Percentiles rank a stretch among this genome's conserved stretches.
phyloP scores from a whole-genome alignment of 2,329 filamentous ascomycete genomes.

The Metarhizium robertsii region DNA sequence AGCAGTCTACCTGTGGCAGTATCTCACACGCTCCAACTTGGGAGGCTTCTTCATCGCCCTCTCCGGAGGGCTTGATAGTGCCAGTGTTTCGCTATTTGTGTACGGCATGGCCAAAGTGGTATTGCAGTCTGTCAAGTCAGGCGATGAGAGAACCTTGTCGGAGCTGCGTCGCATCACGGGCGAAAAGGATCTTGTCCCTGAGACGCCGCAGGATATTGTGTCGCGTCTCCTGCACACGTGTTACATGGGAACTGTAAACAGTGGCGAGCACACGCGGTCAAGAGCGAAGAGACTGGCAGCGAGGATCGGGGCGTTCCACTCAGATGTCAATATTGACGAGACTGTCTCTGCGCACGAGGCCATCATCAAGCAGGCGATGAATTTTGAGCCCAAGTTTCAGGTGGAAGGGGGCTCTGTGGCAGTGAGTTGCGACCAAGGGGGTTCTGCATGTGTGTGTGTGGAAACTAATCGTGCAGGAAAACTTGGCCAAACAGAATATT shows the following conservation, averaged over 20 bases:
- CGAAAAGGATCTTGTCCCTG: conserved; percentile 33
- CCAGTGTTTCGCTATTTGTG: conserved; percentile 17
- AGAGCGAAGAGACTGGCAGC: conserved; percentile 52
- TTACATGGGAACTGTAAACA: conserved; percentile 60
- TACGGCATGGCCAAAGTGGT: conserved; percentile 48
- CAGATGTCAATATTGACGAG: conserved; percentile 62
- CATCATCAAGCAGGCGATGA: conserved; percentile 17
- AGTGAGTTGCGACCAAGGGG: conserved; percentile 13
- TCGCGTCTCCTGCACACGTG: conserved; percentile 28
- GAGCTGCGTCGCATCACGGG: conserved; percentile 18
- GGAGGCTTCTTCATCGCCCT: conserved; percentile 45
- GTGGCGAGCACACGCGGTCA: conserved; percentile 54
- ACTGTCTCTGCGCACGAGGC: conserved; percentile 35
- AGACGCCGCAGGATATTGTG: conserved; percentile 45
- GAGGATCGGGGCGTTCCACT: conserved; percentile 62
- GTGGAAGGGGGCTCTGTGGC: conserved; percentile 19
- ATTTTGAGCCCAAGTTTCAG: conserved; percentile 27
- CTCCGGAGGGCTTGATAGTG: conserved; percentile 23
- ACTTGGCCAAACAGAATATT: conserved; percentile 58
- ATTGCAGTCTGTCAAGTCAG: conserved; percentile 36
- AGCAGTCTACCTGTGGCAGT: conserved; percentile 41
- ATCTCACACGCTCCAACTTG: conserved; percentile 37
- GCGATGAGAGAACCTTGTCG: conserved; percentile 15
- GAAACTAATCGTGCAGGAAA: conserved; percentile 27
- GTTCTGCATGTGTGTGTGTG: not conserved